Percentiles rank a stretch among this genome's conserved stretches.
phyloP scores from a whole-genome alignment of 2,329 filamentous ascomycete species.

The Neodidymelliopsis sp. region DNA sequence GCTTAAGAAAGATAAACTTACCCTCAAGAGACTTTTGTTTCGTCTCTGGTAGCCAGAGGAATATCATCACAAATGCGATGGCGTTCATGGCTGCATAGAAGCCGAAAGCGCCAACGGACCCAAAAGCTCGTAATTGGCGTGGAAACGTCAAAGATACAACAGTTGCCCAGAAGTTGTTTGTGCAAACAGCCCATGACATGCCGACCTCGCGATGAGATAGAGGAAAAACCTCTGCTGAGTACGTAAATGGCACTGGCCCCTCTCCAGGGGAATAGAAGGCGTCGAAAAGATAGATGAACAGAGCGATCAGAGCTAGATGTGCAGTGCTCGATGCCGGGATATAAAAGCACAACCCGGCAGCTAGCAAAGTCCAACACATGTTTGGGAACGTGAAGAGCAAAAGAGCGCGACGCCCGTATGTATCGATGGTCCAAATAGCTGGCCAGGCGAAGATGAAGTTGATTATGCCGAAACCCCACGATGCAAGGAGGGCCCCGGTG shows the following conservation, averaged over 20 bases:
- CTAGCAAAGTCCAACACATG: constrained; percentile 58
- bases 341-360: constrained; percentile 60
- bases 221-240: constrained; percentile 69
- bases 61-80: constrained; percentile 68
- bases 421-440: constrained; percentile 64
- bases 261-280: constrained; percentile 52
- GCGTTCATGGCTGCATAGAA: constrained; percentile 69
- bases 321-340: constrained; percentile 53
- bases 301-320: constrained; percentile 59
- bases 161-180: constrained; percentile 66
- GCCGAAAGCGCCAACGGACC: constrained; percentile 63
- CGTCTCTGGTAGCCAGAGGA: constrained; percentile 63
- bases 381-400: constrained; percentile 59
- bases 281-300: constrained; percentile 66
- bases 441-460: constrained; percentile 67
- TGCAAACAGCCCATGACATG: constrained; percentile 74
- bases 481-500: constrained; percentile 59
- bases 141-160: constrained; percentile 71
- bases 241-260: constrained; percentile 57
- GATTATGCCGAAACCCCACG: constrained; percentile 65
- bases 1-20: no score
- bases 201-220: constrained; percentile 75
- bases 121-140: constrained; percentile 61
- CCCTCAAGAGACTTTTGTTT: no score
- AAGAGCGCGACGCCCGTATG: constrained; percentile 60